A percentile compares a stretch with the other conserved stretches of the same genome.
phyloP scores from a whole-genome alignment of 2,329 filamentous ascomycete genomes.

The Cyphellophora europaea region DNA sequence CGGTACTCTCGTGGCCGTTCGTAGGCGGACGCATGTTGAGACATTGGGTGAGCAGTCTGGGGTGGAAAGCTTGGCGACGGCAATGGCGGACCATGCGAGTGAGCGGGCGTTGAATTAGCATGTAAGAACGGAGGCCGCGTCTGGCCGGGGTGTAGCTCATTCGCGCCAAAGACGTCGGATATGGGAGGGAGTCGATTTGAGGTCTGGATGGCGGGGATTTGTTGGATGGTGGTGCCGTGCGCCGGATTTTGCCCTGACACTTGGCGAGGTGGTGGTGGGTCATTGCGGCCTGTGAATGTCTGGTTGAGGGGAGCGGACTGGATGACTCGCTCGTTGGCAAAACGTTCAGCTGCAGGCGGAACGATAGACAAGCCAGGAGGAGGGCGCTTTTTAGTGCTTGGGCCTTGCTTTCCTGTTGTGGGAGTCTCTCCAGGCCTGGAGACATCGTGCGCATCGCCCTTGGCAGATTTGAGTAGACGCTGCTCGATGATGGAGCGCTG shows the following conservation, averaged over 20 bases:
- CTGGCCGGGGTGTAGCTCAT: constrained; percentile 56
- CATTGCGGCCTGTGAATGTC: constrained; percentile 85
- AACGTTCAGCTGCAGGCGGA: constrained; percentile 84
- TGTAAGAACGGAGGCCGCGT: constrained; percentile 55
- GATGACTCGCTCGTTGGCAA: constrained; percentile 88
- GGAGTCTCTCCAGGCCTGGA: constrained; percentile 42
- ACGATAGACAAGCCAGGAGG: constrained; percentile 89
- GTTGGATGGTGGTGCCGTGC: constrained; percentile 82
- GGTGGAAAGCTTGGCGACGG: constrained; percentile 69
- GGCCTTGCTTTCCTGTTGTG: constrained; percentile 47
- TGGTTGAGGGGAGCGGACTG: constrained; percentile 93
- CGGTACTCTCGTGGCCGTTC: constrained; percentile 74
- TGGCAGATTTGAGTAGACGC: constrained; percentile 77
- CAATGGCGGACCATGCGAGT: constrained; percentile 39
- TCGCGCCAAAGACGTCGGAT: constrained; percentile 79
- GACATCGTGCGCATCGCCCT: constrained; percentile 58
- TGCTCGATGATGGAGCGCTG: constrained; percentile 93
- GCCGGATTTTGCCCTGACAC: constrained; percentile 64
- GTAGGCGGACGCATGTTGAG: constrained; percentile 28
- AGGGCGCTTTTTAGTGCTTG: constrained; percentile 65
- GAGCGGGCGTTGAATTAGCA: constrained; percentile 48
- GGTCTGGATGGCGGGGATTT: constrained; percentile 78
- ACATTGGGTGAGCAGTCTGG: constrained; percentile 22
- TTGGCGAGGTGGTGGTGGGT: constrained; percentile 67
- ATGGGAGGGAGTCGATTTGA: constrained; percentile 89